Base-by-base conservation (phyloP, 2,329 filamentous ascomycete species). In the Trichophaea hybrida region DNA sequence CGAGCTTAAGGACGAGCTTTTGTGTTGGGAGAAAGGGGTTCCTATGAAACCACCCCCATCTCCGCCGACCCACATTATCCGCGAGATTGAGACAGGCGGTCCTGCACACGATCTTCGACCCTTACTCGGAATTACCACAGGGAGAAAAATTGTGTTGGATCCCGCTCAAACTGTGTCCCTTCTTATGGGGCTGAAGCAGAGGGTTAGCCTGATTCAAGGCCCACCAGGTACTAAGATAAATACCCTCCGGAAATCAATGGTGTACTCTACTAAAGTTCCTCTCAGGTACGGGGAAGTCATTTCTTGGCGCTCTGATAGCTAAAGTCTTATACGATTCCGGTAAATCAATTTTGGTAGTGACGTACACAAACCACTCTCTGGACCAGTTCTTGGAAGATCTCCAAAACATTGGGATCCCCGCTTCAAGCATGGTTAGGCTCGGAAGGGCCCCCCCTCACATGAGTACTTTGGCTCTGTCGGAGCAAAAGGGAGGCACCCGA, bases 271-370 rank as follows among this genome's bases (percentile, higher is more conserved):
- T 53, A 57, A 61, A 35, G 44, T 60, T 54, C 58, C 52, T 40
- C 49, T 17, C 50, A 82, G 82, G 83, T 0, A 89, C 84, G 0
- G 86, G 86, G 1, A 90, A 90, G 65, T 87, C 84, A 0, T 86
- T 86, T 62, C 77, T 87, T 2, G 86, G 86, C 0, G 80, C 84
- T 0, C 71, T 85, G 1, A 73, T 83, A 1, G 77, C 80, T 0
- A 81, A 82, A 56, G 70, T 75, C 0, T 68, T 89, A 0, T 71
- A 81, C 17, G 68, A 78, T 0, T 66, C 74, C 4, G 80, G 78
- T 0, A 73, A 78, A 33, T 78, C 69, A 0, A 77, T 88, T 0
- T 73, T 90, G 0, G 78, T 89, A 0, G 69, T 85, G 1, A 81
- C 79, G 32, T 88, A 81, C 59, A 88, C 83, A 0, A 85, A 86